Conservation (phyloP, 179 eudicot species). For the Actinidia arguta region DNA sequence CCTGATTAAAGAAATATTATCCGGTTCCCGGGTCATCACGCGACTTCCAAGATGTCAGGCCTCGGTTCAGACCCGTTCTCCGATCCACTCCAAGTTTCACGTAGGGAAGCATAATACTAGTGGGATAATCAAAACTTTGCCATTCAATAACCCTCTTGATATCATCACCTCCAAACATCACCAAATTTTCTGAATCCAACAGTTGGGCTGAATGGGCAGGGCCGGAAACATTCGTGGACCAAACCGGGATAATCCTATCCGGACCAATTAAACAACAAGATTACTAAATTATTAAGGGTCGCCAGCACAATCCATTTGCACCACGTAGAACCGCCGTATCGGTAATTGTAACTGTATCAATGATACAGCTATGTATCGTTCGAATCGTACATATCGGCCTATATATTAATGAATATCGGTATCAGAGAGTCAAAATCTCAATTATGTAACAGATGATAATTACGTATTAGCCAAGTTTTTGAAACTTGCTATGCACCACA, state of each 20-base stretch:
- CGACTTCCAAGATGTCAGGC: background rate
- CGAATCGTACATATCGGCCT: no score
- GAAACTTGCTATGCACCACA: no score
- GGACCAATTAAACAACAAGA: no score
- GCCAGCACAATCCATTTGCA: no score
- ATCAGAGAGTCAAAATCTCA: no score
- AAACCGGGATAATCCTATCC: background rate
- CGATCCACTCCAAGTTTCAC: background rate
- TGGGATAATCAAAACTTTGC: conserved; percentile 10
- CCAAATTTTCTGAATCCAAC: background rate
- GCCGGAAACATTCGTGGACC: background rate
- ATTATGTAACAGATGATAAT: no score
- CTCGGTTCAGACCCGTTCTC: background rate
- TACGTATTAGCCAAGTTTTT: no score
- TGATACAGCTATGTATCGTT: no score
- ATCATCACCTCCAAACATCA: background rate
- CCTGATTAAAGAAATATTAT: conserved; percentile 23
- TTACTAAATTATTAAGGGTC: no score
- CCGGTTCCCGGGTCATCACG: conserved; percentile 21
- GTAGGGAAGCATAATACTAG: background rate
- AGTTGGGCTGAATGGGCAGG: background rate
- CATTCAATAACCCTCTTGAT: background rate
- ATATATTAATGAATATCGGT: no score
- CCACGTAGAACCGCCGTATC: no score
- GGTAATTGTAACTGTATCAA: no score